These are phyloP conservation scores for Pharus latifolius DNA, from an alignment of 176 grass and related monocot genomes.

Conservation along the genomic window DNA sequence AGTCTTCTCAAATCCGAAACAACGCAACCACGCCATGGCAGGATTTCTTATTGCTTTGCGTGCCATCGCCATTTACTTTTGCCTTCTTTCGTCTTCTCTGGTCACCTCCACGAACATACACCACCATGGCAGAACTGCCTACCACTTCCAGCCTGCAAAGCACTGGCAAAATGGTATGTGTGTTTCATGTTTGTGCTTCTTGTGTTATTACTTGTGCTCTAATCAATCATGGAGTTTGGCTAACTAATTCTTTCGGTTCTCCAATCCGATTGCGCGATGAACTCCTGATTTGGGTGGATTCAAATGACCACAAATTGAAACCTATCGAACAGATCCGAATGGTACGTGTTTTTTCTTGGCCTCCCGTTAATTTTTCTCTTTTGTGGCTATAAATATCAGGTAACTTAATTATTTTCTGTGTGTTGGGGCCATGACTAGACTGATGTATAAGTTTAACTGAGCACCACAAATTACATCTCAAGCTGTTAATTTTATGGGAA, in stretches of 20 bases:
- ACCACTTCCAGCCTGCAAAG: constrained; percentile 80
- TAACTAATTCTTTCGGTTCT: neutral
- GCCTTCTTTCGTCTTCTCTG: neutral
- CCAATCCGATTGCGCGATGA: neutral
- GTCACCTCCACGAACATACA: neutral
- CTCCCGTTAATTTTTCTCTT: neutral
- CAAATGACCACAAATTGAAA: neutral
- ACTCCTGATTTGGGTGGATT: neutral
- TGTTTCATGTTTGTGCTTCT: too few species aligned
- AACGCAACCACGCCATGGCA: neutral
- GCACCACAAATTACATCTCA: neutral
- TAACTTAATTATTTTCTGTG: neutral
- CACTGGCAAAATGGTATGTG: constrained; percentile 77
- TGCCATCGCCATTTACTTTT: too few species aligned
- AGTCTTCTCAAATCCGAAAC: neutral
- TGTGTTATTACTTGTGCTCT: neutral
- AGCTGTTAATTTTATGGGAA: neutral
- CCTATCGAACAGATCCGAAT: constrained; percentile 55
- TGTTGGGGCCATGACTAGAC: too few species aligned
- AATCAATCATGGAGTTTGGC: neutral
- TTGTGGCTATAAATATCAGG: neutral
- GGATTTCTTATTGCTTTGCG: neutral
- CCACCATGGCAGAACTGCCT: constrained; percentile 46
- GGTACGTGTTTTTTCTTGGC: constrained; percentile 27
- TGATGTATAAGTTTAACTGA: neutral